A percentile compares a stretch with the other conserved stretches of the same genome.
phyloP scores from a whole-genome alignment of 2,329 filamentous ascomycete species.

The Waltergamsia citrina region DNA sequence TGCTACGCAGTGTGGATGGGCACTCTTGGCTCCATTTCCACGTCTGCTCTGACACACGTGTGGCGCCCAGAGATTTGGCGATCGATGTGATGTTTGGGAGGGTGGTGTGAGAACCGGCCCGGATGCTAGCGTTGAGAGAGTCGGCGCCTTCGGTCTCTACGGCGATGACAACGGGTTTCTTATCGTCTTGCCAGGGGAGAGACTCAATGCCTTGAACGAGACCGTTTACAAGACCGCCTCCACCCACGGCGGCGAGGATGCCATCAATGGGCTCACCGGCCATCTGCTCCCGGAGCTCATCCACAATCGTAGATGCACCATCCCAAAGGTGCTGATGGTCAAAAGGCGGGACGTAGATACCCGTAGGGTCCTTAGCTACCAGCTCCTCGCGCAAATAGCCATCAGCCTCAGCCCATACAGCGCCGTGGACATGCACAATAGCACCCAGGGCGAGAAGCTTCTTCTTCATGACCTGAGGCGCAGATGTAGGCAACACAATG shows the following conservation, averaged over 20 bases:
- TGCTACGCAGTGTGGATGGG: constrained; percentile 19
- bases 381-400: constrained; percentile 50
- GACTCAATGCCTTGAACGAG: constrained; percentile 59
- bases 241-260: constrained; percentile 70
- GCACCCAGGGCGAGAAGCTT: constrained; percentile 62
- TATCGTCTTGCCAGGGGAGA: constrained; percentile 17
- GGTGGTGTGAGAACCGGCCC: constrained; percentile 46
- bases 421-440: constrained; percentile 59
- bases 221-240: constrained; percentile 71
- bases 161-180: constrained; percentile 49
- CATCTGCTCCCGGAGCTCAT: constrained; percentile 33
- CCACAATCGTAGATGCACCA: constrained; percentile 51
- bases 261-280: constrained; percentile 47
- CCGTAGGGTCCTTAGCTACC: constrained; percentile 37
- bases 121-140: constrained; percentile 54
- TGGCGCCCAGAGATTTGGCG: constrained; percentile 66
- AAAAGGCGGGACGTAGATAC: constrained; percentile 61
- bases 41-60: constrained; percentile 56
- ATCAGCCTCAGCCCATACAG: constrained; percentile 62
- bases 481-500: constrained; percentile 62
- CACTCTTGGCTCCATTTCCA: constrained; percentile 50
- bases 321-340: constrained; percentile 61
- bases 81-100: constrained; percentile 65
- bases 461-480: constrained; percentile 58
- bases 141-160: constrained; percentile 71